These are phyloP conservation scores for Zymoseptoria crescenta DNA, from an alignment of 2,329 filamentous ascomycete genomes.

Conservation along the genomic window DNA sequence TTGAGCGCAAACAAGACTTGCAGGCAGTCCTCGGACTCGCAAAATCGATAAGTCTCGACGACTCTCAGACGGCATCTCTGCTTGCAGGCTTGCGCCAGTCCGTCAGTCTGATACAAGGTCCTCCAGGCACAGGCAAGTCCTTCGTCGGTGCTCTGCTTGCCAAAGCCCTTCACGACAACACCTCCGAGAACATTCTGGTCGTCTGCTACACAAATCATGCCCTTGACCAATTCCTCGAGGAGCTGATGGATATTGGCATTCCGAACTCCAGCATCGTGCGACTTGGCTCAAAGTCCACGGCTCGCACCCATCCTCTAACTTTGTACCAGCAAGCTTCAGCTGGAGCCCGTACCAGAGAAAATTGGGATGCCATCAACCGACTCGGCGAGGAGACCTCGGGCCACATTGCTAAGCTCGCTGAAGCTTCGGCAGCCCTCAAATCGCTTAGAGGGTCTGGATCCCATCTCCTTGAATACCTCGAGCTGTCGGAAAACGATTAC, in stretches of 20 bases:
- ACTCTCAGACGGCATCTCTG: constrained; percentile 51
- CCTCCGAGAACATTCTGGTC: constrained; percentile 50
- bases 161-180: constrained; percentile 46
- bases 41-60: constrained; percentile 38
- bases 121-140: constrained; percentile 68
- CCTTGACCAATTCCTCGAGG: constrained; percentile 52
- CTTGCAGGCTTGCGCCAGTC: constrained; percentile 44
- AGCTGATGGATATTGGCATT: constrained; percentile 44
- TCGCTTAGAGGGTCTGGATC: not conserved
- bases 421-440: not conserved
- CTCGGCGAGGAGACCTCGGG: constrained; percentile 6
- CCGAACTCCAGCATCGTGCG: constrained; percentile 48
- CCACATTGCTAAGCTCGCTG: not conserved
- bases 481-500: constrained; percentile 46
- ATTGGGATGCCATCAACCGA: constrained; percentile 22
- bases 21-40: constrained; percentile 25
- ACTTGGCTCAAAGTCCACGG: constrained; percentile 49
- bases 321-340: constrained; percentile 31
- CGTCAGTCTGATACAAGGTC: constrained; percentile 61
- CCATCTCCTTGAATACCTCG: constrained; percentile 36
- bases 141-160: constrained; percentile 60
- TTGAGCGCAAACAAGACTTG: constrained; percentile 23
- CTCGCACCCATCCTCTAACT: constrained; percentile 43
- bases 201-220: constrained; percentile 47
- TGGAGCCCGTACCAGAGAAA: constrained; percentile 30